Evolutionary conservation across 352 stramenopile genomes (phyloP).

Genomic region (Phytopythium mirpurense): DNA sequence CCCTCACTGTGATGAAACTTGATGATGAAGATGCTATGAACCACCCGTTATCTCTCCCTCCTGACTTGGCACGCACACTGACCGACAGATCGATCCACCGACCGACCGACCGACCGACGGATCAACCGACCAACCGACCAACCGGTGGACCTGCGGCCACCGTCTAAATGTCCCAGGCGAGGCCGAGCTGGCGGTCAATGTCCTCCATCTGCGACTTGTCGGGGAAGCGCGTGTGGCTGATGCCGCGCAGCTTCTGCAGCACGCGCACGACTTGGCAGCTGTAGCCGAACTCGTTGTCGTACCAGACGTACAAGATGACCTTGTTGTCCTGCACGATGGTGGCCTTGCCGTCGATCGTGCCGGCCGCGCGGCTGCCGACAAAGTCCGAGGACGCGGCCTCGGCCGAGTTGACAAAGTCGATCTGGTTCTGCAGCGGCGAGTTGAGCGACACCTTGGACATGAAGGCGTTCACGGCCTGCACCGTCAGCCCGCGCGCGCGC

Average conservation of each 20-base stretch:
- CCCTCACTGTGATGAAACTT: no score
- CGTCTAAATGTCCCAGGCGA: conserved; percentile 42
- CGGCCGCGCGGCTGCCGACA: conserved; percentile 65
- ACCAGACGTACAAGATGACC: conserved; percentile 87
- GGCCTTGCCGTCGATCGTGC: conserved; percentile 78
- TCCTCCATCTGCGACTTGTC: conserved; percentile 56
- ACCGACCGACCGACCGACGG: no score
- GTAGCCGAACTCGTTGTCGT: conserved; percentile 91
- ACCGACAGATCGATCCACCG: no score
- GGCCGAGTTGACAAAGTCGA: conserved; percentile 82
- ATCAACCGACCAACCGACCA: no score
- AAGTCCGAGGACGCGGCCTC: conserved; percentile 84
- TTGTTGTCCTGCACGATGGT: conserved; percentile 85
- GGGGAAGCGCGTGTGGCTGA: conserved; percentile 69
- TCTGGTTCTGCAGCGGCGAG: conserved; percentile 84
- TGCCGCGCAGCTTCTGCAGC: conserved; percentile 74
- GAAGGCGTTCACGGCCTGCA: conserved; percentile 70
- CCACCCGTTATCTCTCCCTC: no score
- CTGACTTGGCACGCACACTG: no score
- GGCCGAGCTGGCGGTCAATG: conserved; percentile 61
- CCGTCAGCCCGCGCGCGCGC: conserved; percentile 50
- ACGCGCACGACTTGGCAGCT: conserved; percentile 82
- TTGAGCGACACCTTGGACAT: conserved; percentile 78
- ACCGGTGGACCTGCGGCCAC: no score
- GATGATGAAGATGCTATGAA: no score